Percentiles rank a stretch among this genome's conserved stretches.
Evolutionary conservation across 2,329 filamentous ascomycete genomes (phyloP).

Genomic region (Sclerotinia glacialis): DNA sequence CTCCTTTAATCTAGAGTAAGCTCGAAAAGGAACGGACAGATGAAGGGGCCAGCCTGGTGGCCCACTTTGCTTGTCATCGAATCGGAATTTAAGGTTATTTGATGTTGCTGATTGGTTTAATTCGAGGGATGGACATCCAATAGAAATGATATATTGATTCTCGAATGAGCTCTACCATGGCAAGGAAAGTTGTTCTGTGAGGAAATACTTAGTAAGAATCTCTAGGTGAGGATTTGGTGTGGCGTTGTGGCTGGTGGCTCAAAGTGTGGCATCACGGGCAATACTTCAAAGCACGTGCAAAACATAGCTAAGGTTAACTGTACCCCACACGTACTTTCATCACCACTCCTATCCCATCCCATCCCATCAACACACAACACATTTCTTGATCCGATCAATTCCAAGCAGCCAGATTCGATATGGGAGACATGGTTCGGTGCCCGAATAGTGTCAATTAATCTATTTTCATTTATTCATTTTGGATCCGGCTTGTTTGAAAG

Average conservation of each 20-base stretch:
- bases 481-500: too few relatives aligned
- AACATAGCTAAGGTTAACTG: neutral
- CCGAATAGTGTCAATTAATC: neutral
- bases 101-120: neutral
- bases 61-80: neutral
- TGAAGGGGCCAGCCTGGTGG: too few relatives aligned
- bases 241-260: neutral
- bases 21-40: neutral
- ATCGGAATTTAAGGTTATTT: neutral
- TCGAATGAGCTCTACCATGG: neutral
- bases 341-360: too few relatives aligned
- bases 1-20: constrained; percentile 1
- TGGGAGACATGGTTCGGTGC: neutral
- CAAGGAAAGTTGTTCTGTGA: neutral
- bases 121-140: neutral
- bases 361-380: neutral
- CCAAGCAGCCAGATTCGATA: neutral
- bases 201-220: neutral
- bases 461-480: neutral
- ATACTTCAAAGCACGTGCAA: neutral
- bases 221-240: neutral
- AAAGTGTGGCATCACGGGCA: neutral
- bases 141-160: neutral
- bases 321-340: neutral
- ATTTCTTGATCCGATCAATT: neutral